phyloP scores from a whole-genome alignment of 148 eudicot species.

The Euryodendron excelsum region DNA sequence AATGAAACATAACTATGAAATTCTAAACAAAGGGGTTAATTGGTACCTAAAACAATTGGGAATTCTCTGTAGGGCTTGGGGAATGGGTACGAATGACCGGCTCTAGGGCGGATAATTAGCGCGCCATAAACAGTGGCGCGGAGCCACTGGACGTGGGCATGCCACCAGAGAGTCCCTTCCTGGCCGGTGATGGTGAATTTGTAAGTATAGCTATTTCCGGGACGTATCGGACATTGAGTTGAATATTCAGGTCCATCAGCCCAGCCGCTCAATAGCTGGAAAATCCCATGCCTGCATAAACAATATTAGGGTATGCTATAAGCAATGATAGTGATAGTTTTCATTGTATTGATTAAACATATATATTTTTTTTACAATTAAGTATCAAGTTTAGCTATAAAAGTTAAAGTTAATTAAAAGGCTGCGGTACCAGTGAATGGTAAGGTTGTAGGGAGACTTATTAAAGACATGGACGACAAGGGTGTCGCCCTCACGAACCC shows the following conservation, averaged over 20 bases:
- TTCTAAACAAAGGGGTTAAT: too few relatives aligned
- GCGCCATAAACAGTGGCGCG: conserved; percentile 87
- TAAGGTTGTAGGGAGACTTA: conserved; percentile 50
- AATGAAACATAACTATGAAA: too few relatives aligned
- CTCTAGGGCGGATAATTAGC: conserved; percentile 58
- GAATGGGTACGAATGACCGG: conserved; percentile 58
- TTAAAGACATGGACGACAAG: conserved; percentile 54
- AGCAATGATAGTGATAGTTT: neutral
- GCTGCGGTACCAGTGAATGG: conserved; percentile 66
- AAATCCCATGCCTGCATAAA: conserved; percentile 63
- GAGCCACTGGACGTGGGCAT: conserved; percentile 71
- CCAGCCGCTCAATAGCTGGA: conserved; percentile 70
- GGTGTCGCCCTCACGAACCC: conserved; percentile 53
- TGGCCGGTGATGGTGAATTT: conserved; percentile 48
- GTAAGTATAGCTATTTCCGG: conserved; percentile 55
- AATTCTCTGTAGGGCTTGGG: conserved; percentile 54
- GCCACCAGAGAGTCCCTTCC: conserved; percentile 97
- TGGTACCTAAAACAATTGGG: conserved; percentile 73
- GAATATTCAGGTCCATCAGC: conserved; percentile 67
- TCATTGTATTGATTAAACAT: too few relatives aligned
- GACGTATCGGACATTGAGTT: conserved; percentile 74
- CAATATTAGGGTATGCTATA: neutral
- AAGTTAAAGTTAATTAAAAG: too few relatives aligned
- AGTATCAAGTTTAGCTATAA: too few relatives aligned
- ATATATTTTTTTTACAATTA: too few relatives aligned